Evolutionary conservation across 169 alveolate genomes (phyloP), one percentile per base, ranked within the genome.

Genomic region (Plasmodium gallinaceum): DNA sequence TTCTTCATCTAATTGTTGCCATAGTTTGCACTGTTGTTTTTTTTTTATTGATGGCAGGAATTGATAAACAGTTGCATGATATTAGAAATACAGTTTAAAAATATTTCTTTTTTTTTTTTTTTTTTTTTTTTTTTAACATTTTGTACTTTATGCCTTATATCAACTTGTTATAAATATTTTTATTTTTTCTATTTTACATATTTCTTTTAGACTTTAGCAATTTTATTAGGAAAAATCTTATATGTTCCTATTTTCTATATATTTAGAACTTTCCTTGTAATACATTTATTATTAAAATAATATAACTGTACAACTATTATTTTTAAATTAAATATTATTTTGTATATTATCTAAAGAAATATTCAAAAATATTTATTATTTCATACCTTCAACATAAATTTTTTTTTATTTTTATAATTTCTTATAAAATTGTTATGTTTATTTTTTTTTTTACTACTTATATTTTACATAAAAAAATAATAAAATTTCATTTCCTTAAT

Each of bases 1-100:
- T 64, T 80, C 95, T 68, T 68, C 96, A 72, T 69, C 89, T 69
- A 58, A 74, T 64, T 92, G 92, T 72, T 92, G 92, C 94, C 45
- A 92, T 69, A 18, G 72, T 69, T 45, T 62, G 95, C 90, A 57
- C 66, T 72, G 64, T 46, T 72, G 80, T 78, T 58, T 64, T 91
- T 70, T 20, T 73, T 61, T 42, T 89, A 68, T 78, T 74, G 43
- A 65, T 71, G 83, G 43, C 39, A 73, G 52, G 48, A 88, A 45
- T 94, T 88, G 92, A 94, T 88, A 22, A 89, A 90, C 85, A 92
- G 86, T 75, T 74, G 74, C 57, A 93, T 83, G 61, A 88, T 76
- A 54, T 92, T 86, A 43, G 94, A 94, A 57, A 92, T 87, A 46
- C 68, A 66, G 46, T 68, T n/a, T 83, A 39, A 83, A 48, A 5